These are phyloP conservation scores for Aspergillus hiratsukae DNA, from an alignment of 2,329 filamentous ascomycete species.

Conservation along the genomic window DNA sequence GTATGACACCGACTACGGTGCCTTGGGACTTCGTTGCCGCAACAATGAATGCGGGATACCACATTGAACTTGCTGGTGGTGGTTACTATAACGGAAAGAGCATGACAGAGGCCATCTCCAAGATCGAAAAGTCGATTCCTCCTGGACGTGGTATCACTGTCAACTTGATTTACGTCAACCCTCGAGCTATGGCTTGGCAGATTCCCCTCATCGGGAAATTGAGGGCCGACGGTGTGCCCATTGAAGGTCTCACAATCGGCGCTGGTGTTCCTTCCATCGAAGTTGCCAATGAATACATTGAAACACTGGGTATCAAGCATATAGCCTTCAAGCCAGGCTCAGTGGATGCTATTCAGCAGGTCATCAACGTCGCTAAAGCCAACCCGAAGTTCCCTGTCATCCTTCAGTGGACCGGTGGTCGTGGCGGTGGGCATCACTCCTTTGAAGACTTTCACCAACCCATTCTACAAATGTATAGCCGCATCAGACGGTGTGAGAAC, in stretches of 20 bases:
- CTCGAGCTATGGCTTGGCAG: conserved; percentile 86
- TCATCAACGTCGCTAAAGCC: conserved; percentile 87
- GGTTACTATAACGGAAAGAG: conserved; percentile 80
- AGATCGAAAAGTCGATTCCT: conserved; percentile 80
- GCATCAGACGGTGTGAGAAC: conserved; percentile 79
- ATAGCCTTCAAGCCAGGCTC: conserved; percentile 92
- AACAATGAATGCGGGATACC: conserved; percentile 92
- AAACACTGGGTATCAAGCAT: conserved; percentile 86
- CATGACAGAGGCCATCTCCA: conserved; percentile 76
- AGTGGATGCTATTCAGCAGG: conserved; percentile 77
- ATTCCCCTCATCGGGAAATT: conserved; percentile 78
- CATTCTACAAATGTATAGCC: conserved; percentile 83
- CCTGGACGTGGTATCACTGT: conserved; percentile 82
- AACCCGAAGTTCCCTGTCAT: conserved; percentile 86
- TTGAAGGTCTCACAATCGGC: conserved; percentile 87
- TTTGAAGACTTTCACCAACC: conserved; percentile 93
- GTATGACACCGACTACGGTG: conserved; percentile 87
- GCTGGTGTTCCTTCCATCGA: conserved; percentile 91
- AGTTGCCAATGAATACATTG: conserved; percentile 87
- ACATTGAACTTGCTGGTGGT: conserved; percentile 84
- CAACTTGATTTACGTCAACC: conserved; percentile 89
- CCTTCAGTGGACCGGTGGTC: conserved; percentile 88
- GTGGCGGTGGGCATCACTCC: conserved; percentile 89
- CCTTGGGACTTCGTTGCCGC: conserved; percentile 89
- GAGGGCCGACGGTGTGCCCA: conserved; percentile 78